Conservation (phyloP, 106 monocot species). For the Dactylorhiza incarnata region DNA sequence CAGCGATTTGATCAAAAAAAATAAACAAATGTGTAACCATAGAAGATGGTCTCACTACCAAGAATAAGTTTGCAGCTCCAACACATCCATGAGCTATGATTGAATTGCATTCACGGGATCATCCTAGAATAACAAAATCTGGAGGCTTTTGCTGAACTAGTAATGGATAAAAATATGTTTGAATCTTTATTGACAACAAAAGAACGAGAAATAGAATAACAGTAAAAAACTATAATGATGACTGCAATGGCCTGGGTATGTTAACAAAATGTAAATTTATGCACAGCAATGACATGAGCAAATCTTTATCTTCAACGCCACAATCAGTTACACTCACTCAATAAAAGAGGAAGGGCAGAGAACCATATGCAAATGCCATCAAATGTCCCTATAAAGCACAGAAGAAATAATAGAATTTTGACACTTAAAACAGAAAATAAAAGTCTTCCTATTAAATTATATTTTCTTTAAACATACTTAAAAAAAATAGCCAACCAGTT, state of each 20-base stretch:
- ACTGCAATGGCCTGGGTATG: neutral
- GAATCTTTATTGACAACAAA: neutral
- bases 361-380: neutral
- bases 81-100: constrained; percentile 4
- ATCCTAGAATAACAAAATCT: constrained; percentile 3
- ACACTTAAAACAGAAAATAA: neutral
- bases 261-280: neutral
- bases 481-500: neutral
- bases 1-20: constrained; percentile 12
- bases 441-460: neutral
- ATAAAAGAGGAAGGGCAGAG: neutral
- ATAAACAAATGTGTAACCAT: constrained; percentile 2
- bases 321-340: no score
- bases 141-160: constrained; percentile 13
- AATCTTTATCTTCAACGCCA: neutral
- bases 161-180: neutral
- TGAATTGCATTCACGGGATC: constrained; percentile 7
- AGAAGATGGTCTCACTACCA: neutral
- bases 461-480: neutral
- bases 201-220: neutral
- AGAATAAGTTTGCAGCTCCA: neutral
- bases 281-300: neutral
- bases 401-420: neutral
- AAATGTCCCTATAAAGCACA: neutral
- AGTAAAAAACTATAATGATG: neutral